These are phyloP conservation scores for Stephania cephalantha DNA, from an alignment of 164 flowering plant genomes.

Conservation along the genomic window DNA sequence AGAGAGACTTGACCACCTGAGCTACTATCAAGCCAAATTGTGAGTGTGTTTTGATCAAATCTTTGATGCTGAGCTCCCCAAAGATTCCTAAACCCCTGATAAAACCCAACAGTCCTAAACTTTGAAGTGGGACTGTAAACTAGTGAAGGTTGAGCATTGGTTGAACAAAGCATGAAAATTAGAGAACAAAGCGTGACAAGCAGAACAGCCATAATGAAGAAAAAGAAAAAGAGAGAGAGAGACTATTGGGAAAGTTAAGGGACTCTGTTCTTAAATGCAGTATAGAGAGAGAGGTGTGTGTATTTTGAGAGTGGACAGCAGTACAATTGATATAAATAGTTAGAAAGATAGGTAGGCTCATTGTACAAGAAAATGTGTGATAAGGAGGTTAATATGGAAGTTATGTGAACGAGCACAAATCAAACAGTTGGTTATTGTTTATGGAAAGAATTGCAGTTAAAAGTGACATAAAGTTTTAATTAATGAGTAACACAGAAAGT, in stretches of 20 bases:
- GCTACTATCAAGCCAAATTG: slow-evolving; percentile 76
- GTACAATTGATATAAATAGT: slow-evolving; percentile 31
- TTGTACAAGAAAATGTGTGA: slow-evolving; percentile 18
- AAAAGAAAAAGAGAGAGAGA: background rate
- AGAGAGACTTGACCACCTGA: slow-evolving; percentile 43
- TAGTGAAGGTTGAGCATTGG: slow-evolving; percentile 62
- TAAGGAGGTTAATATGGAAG: slow-evolving; percentile 35
- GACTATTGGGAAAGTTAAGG: background rate
- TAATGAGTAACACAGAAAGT: background rate
- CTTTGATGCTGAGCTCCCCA: slow-evolving; percentile 89
- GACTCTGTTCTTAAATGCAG: slow-evolving; percentile 16
- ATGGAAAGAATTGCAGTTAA: background rate
- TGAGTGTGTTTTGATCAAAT: slow-evolving; percentile 50
- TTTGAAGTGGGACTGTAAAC: slow-evolving; percentile 74
- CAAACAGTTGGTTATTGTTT: slow-evolving; percentile 1
- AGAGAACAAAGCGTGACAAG: slow-evolving; percentile 15
- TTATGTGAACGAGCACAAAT: slow-evolving; percentile 13
- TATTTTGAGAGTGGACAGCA: slow-evolving; percentile 26
- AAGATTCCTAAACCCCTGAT: slow-evolving; percentile 54
- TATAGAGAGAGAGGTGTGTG: slow-evolving; percentile 12
- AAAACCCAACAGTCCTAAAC: slow-evolving; percentile 52
- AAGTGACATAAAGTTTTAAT: background rate
- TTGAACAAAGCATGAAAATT: slow-evolving; percentile 19
- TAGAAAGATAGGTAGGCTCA: slow-evolving; percentile 26
- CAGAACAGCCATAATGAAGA: slow-evolving; percentile 21